These are phyloP conservation scores for Hippophae tibetana DNA, from an alignment of 306 rosid species.

Conservation along the genomic window DNA sequence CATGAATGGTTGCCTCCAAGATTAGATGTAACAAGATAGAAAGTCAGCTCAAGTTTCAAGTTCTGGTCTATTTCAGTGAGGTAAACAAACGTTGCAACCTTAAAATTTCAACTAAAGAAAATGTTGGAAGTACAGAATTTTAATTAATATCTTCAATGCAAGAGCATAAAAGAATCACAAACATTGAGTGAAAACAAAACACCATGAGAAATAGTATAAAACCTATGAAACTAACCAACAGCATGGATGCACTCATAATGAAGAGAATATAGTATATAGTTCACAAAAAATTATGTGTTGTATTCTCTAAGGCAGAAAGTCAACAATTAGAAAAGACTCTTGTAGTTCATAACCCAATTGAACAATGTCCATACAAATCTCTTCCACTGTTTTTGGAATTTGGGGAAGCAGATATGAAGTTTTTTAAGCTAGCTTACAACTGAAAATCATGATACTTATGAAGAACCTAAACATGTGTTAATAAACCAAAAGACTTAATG, in stretches of 20 bases:
- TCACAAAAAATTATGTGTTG: no score
- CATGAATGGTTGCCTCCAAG: constrained; percentile 58
- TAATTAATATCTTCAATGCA: no score
- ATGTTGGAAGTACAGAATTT: neutral
- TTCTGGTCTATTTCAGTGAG: constrained; percentile 1
- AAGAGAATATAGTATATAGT: no score
- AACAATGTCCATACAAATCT: neutral
- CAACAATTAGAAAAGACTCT: neutral
- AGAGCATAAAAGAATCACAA: no score
- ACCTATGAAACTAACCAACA: no score
- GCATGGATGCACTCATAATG: no score
- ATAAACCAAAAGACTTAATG: neutral
- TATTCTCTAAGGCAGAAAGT: no score
- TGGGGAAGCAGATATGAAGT: neutral
- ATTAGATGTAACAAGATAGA: constrained; percentile 10
- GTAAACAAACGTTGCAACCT: neutral
- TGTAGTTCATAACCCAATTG: neutral
- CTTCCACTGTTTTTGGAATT: neutral
- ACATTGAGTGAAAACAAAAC: no score
- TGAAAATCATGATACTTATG: neutral
- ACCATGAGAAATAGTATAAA: no score
- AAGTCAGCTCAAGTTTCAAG: neutral
- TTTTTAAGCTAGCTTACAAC: neutral
- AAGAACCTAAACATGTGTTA: neutral
- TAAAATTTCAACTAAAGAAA: neutral